These are phyloP conservation scores for Neurospora sp. DNA, from an alignment of 495 filamentous ascomycete species.

Conservation along the genomic window DNA sequence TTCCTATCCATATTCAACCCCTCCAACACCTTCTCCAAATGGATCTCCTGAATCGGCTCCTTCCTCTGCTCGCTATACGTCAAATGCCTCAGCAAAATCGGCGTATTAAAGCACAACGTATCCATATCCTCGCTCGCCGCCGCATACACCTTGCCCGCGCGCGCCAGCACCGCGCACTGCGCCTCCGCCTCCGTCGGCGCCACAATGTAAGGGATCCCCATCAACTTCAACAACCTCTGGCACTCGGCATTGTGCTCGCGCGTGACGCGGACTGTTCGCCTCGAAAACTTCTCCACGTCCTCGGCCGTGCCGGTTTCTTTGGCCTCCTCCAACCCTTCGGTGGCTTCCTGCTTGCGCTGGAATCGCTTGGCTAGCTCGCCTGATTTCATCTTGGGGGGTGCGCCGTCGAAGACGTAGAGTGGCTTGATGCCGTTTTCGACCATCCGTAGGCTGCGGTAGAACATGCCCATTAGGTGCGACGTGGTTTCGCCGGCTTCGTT, in stretches of 20 bases:
- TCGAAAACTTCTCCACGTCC: constrained; percentile 95
- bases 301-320: constrained; percentile 96
- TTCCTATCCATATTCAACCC: constrained; percentile 78
- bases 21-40: constrained; percentile 70
- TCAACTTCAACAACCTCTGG: constrained; percentile 77
- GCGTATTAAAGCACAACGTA: constrained; percentile 88
- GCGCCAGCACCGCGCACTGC: constrained; percentile 84
- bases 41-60: constrained; percentile 94
- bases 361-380: constrained; percentile 91
- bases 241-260: constrained; percentile 92
- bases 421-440: constrained; percentile 99
- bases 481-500: constrained; percentile 91
- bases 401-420: constrained; percentile 94
- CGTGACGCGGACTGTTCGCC: constrained; percentile 89
- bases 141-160: constrained; percentile 91
- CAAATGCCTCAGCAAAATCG: constrained; percentile 82
- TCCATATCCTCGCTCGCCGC: constrained; percentile 99
- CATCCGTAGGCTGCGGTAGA: constrained; percentile 96
- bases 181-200: constrained; percentile 96
- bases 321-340: constrained; percentile 81
- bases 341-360: constrained; percentile 81
- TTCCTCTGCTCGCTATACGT: constrained; percentile 96
- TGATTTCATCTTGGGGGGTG: constrained; percentile 92
- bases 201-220: constrained; percentile 93
- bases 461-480: constrained; percentile 97